Conservation (phyloP, 345 rosid species). For the Limnanthes douglasii region DNA sequence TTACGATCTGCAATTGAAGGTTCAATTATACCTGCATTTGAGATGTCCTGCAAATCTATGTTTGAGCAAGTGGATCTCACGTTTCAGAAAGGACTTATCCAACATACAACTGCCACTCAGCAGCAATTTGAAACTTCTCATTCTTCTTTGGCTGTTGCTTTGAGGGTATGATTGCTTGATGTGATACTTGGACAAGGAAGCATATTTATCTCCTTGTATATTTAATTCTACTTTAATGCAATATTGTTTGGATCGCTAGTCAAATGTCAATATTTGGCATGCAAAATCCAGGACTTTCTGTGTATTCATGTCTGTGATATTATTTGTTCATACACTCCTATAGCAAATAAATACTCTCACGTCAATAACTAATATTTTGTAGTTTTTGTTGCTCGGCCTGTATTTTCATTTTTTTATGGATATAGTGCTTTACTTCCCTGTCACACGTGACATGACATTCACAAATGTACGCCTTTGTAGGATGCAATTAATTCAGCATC, state of each 20-base stretch:
- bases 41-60: conserved; percentile 64
- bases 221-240: too few species aligned
- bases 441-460: too few species aligned
- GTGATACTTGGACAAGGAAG: neutral
- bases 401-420: too few species aligned
- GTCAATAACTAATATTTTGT: too few species aligned
- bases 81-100: conserved; percentile 39
- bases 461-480: conserved; percentile 15
- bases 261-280: too few species aligned
- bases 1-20: conserved; percentile 49
- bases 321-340: too few species aligned
- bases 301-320: too few species aligned
- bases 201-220: neutral
- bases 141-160: conserved; percentile 40
- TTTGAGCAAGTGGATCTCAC: conserved; percentile 57
- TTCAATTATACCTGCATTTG: conserved; percentile 58
- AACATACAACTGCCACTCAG: conserved; percentile 46
- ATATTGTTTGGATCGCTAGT: too few species aligned
- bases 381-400: too few species aligned
- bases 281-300: too few species aligned
- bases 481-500: conserved; percentile 52
- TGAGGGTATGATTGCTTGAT: conserved; percentile 27
- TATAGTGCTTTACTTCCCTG: too few species aligned
- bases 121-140: conserved; percentile 56
- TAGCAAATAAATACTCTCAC: too few species aligned